A percentile compares a stretch with the other conserved stretches of the same genome.
These are phyloP conservation scores for Termitomyces sp. DNA, from an alignment of 768 basidiomycete genomes.

Conservation along the genomic window DNA sequence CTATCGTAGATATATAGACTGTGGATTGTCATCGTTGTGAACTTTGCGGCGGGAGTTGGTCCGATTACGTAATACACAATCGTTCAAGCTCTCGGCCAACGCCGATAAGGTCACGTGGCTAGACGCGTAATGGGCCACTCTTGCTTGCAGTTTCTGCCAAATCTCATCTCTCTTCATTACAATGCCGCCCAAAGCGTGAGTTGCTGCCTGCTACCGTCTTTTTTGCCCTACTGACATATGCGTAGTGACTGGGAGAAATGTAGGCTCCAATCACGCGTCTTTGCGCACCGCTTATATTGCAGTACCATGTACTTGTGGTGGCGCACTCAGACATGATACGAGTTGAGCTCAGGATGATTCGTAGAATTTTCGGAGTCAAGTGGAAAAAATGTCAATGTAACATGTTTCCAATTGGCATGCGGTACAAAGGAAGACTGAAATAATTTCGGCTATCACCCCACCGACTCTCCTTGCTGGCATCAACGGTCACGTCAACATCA, in stretches of 20 bases:
- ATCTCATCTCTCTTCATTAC: slow-evolving; percentile 21
- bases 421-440: slow-evolving; percentile 72
- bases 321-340: background rate
- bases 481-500: slow-evolving; percentile 61
- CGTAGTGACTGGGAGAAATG: slow-evolving; percentile 98
- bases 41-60: background rate
- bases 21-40: slow-evolving; percentile 74
- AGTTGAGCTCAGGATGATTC: background rate
- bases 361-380: background rate
- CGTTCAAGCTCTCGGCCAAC: no score
- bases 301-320: background rate
- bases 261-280: slow-evolving; percentile 27
- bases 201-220: slow-evolving; percentile 12
- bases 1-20: slow-evolving; percentile 94
- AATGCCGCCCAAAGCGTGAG: slow-evolving; percentile 97
- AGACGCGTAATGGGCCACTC: slow-evolving; percentile 28
- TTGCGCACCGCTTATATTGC: background rate
- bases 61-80: slow-evolving; percentile 15
- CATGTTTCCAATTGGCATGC: slow-evolving; percentile 47
- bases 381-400: background rate
- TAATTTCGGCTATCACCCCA: slow-evolving; percentile 80
- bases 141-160: slow-evolving; percentile 1
- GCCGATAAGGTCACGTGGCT: slow-evolving; percentile 21
- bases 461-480: slow-evolving; percentile 44
- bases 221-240: slow-evolving; percentile 10